Evolutionary conservation across 208 protist genomes (phyloP).

Genomic region (Entamoeba invadens): DNA sequence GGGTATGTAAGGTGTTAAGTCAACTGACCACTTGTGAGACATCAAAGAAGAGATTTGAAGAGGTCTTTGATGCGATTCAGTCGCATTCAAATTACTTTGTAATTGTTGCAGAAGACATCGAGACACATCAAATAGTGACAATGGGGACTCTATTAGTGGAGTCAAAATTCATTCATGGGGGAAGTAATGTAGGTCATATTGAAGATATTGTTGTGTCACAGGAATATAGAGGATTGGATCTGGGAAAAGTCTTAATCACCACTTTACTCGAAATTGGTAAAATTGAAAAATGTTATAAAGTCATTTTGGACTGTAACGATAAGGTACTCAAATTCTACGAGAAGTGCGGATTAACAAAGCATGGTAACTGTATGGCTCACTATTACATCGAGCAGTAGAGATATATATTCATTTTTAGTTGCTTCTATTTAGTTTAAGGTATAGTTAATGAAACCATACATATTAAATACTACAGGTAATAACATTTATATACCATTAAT

Average conservation of each 20-base stretch:
- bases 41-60: background rate
- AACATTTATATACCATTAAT: too few relatives aligned
- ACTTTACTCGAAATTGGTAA: background rate
- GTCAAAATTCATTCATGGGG: conserved; percentile 15
- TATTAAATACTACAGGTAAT: too few relatives aligned
- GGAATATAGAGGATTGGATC: background rate
- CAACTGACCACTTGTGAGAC: background rate
- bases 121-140: background rate
- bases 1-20: background rate
- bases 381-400: too few relatives aligned
- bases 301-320: conserved; percentile 6
- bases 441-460: too few relatives aligned
- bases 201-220: conserved; percentile 10
- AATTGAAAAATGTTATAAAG: conserved; percentile 10
- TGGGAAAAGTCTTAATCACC: background rate
- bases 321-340: background rate
- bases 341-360: background rate
- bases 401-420: too few relatives aligned
- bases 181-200: conserved; percentile 15
- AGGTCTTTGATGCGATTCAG: background rate
- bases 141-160: conserved; percentile 11
- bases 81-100: conserved; percentile 13
- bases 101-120: conserved; percentile 8
- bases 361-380: background rate
- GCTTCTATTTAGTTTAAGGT: too few relatives aligned